Evolutionary conservation across 805 yeast species (phyloP), one percentile per base, ranked within the genome.

Genomic region (Candida alai): DNA sequence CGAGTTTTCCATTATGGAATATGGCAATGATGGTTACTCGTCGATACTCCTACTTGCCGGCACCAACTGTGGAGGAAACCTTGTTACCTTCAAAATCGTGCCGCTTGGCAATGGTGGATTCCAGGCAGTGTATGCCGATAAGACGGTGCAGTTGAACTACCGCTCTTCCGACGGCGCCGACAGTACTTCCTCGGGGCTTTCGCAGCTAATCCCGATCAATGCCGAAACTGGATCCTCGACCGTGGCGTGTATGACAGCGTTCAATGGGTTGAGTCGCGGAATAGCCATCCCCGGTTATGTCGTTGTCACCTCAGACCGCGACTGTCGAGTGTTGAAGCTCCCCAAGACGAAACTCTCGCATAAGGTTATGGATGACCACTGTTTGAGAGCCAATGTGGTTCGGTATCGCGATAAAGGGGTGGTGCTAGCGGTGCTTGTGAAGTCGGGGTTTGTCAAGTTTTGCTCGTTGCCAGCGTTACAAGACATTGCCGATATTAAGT

Each of bases 41-140:
- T 79, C 87, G n/a, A 74, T 89, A 23, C 48, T 84, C 17, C 56
- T 89, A 58, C 58, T 75, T 16, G 83, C 80, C 9, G 97, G 97
- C 16, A 83, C 96, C 0, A 74, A 76, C 36, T 60, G 62, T 11
- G 97, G 97, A 12, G 83, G 73, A 12, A 64, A 84, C 36, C 50
- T 87, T 9, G 41, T 80, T 18, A 68, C 78, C 0, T 85, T 73
- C 57, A 78, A 79, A 48, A 57, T 89, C 2, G 52, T 78, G 4
- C 95, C 95, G 1, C 71, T 69, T 27, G 61, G 70, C 0, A 57
- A 69, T 28, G 68, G 67, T 5, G 93, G 90, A 0, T 87, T 78
- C 50, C 60, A 64, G 19, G 83, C 77, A 0, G 70, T 69, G 17
- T 70, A 70, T 37, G 64, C 74, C 6, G 80, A 62, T 31, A 64